Evolutionary conservation across 2,329 filamentous ascomycete species (phyloP).

Genomic region (Aureobasidium subglaciale): DNA sequence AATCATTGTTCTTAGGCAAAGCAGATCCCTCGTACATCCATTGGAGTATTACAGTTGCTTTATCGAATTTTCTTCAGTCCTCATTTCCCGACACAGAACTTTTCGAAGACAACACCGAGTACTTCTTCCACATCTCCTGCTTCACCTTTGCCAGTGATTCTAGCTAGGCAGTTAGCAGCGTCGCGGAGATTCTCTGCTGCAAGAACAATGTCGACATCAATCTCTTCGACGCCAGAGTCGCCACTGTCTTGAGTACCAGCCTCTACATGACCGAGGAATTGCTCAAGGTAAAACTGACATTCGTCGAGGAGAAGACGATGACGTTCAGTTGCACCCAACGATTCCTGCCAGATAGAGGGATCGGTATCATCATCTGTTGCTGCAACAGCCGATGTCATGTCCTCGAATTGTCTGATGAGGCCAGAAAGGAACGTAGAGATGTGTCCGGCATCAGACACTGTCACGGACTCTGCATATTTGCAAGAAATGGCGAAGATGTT

Average conservation of each 20-base stretch:
- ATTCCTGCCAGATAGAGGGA: constrained; percentile 67
- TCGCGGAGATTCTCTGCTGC: constrained; percentile 82
- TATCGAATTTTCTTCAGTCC: not conserved
- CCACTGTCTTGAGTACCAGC: constrained; percentile 4
- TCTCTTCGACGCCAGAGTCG: constrained; percentile 19
- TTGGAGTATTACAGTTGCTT: not conserved
- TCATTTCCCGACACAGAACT: constrained; percentile 48
- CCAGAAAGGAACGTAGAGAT: constrained; percentile 62
- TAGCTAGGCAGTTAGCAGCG: constrained; percentile 71
- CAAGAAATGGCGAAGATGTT: constrained; percentile 66
- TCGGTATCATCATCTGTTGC: constrained; percentile 38
- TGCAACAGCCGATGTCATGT: constrained; percentile 54
- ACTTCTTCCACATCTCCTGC: constrained; percentile 91
- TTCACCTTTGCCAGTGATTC: constrained; percentile 80
- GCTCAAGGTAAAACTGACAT: constrained; percentile 64
- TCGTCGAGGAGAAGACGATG: constrained; percentile 73
- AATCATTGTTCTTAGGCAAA: not conserved
- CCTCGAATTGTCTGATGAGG: constrained; percentile 60
- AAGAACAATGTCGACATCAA: constrained; percentile 73
- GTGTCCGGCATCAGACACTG: constrained; percentile 34
- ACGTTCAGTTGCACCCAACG: constrained; percentile 82
- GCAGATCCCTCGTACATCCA: not conserved
- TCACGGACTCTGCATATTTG: constrained; percentile 31
- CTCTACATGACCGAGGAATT: constrained; percentile 59
- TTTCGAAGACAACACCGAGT: constrained; percentile 93